Conservation (phyloP, 306 rosid genomes). For the Rosa rugosa region DNA sequence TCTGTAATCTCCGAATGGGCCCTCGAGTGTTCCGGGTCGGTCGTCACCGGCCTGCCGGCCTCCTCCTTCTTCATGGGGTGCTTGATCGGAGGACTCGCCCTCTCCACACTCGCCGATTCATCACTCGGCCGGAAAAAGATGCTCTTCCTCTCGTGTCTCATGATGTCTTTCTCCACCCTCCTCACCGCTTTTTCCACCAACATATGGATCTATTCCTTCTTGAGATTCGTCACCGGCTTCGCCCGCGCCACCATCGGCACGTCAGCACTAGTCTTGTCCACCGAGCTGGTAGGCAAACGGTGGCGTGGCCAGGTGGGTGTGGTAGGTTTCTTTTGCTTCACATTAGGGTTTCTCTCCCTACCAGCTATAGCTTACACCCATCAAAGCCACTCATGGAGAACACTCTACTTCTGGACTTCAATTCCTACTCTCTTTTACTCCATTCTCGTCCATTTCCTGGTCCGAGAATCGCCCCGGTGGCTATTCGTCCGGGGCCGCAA, state of each 20-base stretch:
- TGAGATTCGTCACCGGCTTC: conserved; percentile 43
- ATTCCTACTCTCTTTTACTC: conserved; percentile 45
- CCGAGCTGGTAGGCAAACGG: conserved; percentile 55
- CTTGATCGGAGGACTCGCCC: conserved; percentile 45
- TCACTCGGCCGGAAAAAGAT: conserved; percentile 57
- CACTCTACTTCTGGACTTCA: conserved; percentile 54
- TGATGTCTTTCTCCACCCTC: conserved; percentile 50
- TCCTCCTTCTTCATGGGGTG: conserved; percentile 63
- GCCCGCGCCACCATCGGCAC: conserved; percentile 55
- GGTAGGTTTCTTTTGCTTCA: conserved; percentile 55
- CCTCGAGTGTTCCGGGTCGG: conserved; percentile 31
- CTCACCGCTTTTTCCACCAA: conserved; percentile 43
- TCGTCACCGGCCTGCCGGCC: conserved; percentile 48
- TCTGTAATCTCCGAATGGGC: conserved; percentile 57
- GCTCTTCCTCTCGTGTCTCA: conserved; percentile 46
- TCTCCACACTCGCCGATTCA: conserved; percentile 57
- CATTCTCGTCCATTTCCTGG: conserved; percentile 24
- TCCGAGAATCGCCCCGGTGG: conserved; percentile 70
- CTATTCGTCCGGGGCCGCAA: conserved; percentile 46
- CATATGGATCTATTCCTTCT: conserved; percentile 49
- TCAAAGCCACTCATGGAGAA: conserved; percentile 47
- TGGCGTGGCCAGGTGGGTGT: conserved; percentile 48
- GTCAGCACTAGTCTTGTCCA: conserved; percentile 50
- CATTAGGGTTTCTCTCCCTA: conserved; percentile 54
- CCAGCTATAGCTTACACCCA: conserved; percentile 46